A percentile compares a stretch with the other conserved stretches of the same genome.
Evolutionary conservation across 1,139 yeast genomes (phyloP).

Genomic region (Trichomonascaceae sp.): DNA sequence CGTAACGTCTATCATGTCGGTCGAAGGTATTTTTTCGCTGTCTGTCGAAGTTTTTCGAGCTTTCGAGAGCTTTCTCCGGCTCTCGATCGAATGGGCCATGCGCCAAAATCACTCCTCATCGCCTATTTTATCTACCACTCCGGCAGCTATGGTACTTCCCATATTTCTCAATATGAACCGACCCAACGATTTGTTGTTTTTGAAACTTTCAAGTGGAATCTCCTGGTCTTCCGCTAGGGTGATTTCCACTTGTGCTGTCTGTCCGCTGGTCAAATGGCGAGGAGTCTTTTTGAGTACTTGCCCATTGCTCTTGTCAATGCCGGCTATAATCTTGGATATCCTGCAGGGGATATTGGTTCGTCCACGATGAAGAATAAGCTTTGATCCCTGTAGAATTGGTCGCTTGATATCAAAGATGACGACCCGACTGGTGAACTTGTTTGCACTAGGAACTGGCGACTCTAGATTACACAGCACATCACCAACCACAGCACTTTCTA

Average conservation of each 20-base stretch:
- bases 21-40: too few relatives aligned
- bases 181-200: slow-evolving; percentile 61
- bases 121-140: slow-evolving; percentile 39
- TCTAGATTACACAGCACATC: slow-evolving; percentile 58
- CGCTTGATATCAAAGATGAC: slow-evolving; percentile 61
- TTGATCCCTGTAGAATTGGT: slow-evolving; percentile 80
- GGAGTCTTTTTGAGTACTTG: slow-evolving; percentile 46
- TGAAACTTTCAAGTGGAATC: slow-evolving; percentile 54
- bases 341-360: slow-evolving; percentile 73
- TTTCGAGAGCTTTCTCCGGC: too few relatives aligned
- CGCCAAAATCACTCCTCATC: too few relatives aligned
- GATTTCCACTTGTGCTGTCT: slow-evolving; percentile 65
- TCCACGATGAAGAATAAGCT: slow-evolving; percentile 77
- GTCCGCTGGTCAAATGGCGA: slow-evolving; percentile 67
- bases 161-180: slow-evolving; percentile 80
- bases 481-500: slow-evolving; percentile 60
- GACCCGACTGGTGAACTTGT: slow-evolving; percentile 50
- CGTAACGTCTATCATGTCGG: too few relatives aligned
- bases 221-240: slow-evolving; percentile 45
- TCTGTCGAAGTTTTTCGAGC: too few relatives aligned
- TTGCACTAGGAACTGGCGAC: slow-evolving; percentile 43
- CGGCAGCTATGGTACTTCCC: slow-evolving; percentile 87
- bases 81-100: too few relatives aligned
- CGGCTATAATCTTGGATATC: slow-evolving; percentile 49
- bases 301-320: slow-evolving; percentile 43